phyloP scores from a whole-genome alignment of 345 rosid genomes.

The Salix brachista region DNA sequence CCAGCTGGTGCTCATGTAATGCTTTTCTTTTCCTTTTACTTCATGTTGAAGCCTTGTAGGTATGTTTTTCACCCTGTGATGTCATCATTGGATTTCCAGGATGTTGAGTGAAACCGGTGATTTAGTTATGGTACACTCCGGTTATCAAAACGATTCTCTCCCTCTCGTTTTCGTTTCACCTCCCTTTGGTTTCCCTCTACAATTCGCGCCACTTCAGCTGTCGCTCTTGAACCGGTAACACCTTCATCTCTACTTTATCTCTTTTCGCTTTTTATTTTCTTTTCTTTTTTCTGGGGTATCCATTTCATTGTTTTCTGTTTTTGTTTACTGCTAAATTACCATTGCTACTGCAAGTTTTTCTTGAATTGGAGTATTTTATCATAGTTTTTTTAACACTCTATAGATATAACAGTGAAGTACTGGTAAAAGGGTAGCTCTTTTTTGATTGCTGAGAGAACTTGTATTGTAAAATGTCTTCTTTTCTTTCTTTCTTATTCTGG shows the following conservation, averaged over 20 bases:
- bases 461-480: not conserved
- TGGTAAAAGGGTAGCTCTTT: not conserved
- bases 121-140: no score
- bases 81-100: conserved; percentile 13
- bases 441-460: not conserved
- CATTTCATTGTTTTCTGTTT: not conserved
- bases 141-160: conserved; percentile 13
- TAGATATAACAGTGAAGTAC: no score
- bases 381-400: no score
- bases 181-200: conserved; percentile 26
- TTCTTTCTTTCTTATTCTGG: not conserved
- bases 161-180: conserved; percentile 33
- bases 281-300: no score
- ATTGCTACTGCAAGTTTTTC: not conserved
- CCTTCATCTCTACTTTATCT: not conserved
- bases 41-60: no score
- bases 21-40: no score
- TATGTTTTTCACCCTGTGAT: no score
- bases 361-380: not conserved
- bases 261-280: not conserved
- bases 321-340: not conserved
- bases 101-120: no score
- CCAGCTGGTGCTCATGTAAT: no score
- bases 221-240: conserved; percentile 43
- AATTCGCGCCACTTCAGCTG: conserved; percentile 34